These are phyloP conservation scores for Cutaneotrichosporon arboriforme DNA, from an alignment of 1,284 basidiomycete genomes.

Conservation along the genomic window DNA sequence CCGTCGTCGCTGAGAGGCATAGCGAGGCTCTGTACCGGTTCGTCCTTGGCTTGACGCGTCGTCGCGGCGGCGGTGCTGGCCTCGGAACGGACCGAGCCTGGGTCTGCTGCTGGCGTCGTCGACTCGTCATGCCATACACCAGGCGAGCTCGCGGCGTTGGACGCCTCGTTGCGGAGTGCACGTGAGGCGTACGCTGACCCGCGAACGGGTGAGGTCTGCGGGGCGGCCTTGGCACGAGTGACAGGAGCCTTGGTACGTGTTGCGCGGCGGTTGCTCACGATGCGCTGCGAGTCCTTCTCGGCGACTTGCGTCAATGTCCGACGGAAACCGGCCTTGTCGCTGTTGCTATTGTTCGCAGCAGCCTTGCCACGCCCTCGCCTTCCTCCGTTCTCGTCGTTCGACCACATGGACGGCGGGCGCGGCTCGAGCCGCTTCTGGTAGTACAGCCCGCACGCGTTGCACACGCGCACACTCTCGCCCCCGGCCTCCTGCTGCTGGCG, in stretches of 20 bases:
- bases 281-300: slow-evolving; percentile 38
- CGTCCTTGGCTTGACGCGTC: slow-evolving; percentile 1
- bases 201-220: slow-evolving; percentile 32
- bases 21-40: slow-evolving; percentile 25
- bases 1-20: slow-evolving; percentile 43
- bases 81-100: neutral
- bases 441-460: slow-evolving; percentile 48
- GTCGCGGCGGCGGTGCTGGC: neutral
- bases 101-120: neutral
- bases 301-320: slow-evolving; percentile 37
- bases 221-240: slow-evolving; percentile 17
- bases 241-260: slow-evolving; percentile 10
- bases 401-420: slow-evolving; percentile 42
- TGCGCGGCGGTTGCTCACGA: slow-evolving; percentile 19
- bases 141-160: slow-evolving; percentile 24
- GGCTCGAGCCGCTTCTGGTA: slow-evolving; percentile 42
- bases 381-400: slow-evolving; percentile 26
- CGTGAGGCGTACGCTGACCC: slow-evolving; percentile 9
- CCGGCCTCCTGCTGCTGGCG: slow-evolving; percentile 38
- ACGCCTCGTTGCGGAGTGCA: slow-evolving; percentile 10
- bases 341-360: neutral
- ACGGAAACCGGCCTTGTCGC: slow-evolving; percentile 24
- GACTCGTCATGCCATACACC: slow-evolving; percentile 20
- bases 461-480: slow-evolving; percentile 35
- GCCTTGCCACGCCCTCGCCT: slow-evolving; percentile 8